Base-by-base conservation (phyloP, 768 basidiomycete genomes). In the Rhodotorula kratochvilovae region DNA sequence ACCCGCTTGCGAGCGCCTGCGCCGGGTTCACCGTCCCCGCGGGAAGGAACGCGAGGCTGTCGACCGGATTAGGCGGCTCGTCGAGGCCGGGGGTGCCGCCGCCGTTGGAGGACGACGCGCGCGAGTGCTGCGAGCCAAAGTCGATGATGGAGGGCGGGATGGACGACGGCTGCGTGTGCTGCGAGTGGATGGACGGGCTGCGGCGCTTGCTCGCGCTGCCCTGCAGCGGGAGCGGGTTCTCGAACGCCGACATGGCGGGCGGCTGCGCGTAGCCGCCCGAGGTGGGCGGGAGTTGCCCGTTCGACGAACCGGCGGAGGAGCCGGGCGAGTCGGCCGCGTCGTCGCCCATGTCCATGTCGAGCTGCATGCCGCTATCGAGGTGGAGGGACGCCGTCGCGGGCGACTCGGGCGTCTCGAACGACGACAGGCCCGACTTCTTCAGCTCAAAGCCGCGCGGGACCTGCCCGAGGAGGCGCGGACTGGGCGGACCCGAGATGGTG, bases 321-420 rank as follows among this genome's bases (percentile, higher is more conserved):
- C 59, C 42, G 15, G 72, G 56, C 10, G 72, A 73, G 2, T 13
- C 48, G n/a, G 60, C 63, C 15, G 48, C 50, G 36, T 75, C 72
- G 54, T 76, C 71, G 33, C 65, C 71, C 70, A 74, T 69, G 23
- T 76, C 76, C 72, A 77, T 71, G 65, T 77, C 76, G 35, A 77
- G 68, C 55, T 77, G 74, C 71, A 73, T 73, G 36, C 69, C 72
- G 27, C 61, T 45, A 50, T 76, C 74, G 58, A 68, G 69, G 59
- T 70, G 70, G 29, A 64, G 56, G 81, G 76, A 66, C 6, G 68
- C 61, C 31, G 78, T 72, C 15, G 75, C 70, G 31, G 78, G 78
- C 27, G 77, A 76, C 72, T 85, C 69, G 45, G 68, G 64, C 21
- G 63, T 61, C 53, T 70, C 69, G 79, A 68, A 91, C 87, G 78